These are phyloP conservation scores for Mortierella antarctica DNA, from an alignment of 192 early-diverging fungal species.

Conservation along the genomic window DNA sequence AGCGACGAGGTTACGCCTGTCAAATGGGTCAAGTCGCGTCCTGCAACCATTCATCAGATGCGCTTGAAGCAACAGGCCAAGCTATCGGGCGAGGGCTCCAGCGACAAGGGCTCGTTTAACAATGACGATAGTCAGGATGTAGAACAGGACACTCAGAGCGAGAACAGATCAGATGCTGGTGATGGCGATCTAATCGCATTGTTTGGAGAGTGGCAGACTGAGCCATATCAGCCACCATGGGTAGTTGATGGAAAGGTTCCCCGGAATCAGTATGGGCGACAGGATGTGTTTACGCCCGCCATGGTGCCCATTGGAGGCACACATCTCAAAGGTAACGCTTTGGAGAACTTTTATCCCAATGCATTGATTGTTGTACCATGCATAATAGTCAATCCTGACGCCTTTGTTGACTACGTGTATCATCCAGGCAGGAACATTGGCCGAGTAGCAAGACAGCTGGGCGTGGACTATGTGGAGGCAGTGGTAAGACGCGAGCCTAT, in stretches of 20 bases:
- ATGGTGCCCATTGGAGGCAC: conserved; percentile 89
- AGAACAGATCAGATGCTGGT: background rate
- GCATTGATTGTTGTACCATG: background rate
- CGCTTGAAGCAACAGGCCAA: conserved; percentile 49
- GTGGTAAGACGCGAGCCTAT: conserved; percentile 66
- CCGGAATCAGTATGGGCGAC: conserved; percentile 82
- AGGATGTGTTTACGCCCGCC: conserved; percentile 83
- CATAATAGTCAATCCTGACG: background rate
- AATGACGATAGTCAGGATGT: conserved; percentile 6
- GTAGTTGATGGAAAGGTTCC: conserved; percentile 79
- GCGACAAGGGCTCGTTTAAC: background rate
- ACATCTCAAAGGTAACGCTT: conserved; percentile 70
- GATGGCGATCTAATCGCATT: conserved; percentile 56
- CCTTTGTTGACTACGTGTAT: background rate
- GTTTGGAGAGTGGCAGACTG: conserved; percentile 93
- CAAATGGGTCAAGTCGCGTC: conserved; percentile 42
- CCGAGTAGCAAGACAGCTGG: conserved; percentile 77
- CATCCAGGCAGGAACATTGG: conserved; percentile 64
- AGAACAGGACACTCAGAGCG: background rate
- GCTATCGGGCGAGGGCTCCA: conserved; percentile 8
- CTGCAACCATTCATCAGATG: conserved; percentile 40
- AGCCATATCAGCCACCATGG: conserved; percentile 64
- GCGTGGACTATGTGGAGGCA: conserved; percentile 84
- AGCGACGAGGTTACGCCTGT: conserved; percentile 10
- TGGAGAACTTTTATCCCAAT: background rate